Conservation (phyloP, 495 filamentous ascomycete species). For the Xylaria bambusicola region DNA sequence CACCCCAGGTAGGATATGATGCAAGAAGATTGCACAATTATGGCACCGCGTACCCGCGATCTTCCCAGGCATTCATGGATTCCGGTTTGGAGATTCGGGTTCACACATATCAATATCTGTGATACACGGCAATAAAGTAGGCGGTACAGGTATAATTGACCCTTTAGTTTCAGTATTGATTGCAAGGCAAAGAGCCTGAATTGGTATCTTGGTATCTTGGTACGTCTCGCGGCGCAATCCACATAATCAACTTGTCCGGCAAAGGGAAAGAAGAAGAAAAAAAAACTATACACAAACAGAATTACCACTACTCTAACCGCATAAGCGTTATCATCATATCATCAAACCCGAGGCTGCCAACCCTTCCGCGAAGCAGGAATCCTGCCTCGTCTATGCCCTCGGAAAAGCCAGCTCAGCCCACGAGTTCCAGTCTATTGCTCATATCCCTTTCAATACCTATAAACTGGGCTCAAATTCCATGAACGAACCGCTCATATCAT, state of each 20-base stretch:
- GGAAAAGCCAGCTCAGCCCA: constrained; percentile 5
- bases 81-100: constrained; percentile 1
- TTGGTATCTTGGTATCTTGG: constrained; percentile 12
- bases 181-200: constrained; percentile 5
- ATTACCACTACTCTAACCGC: background rate
- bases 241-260: background rate
- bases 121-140: background rate
- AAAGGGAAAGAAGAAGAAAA: background rate
- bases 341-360: background rate
- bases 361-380: background rate
- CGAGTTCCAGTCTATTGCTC: constrained; percentile 5
- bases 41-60: background rate
- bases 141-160: background rate
- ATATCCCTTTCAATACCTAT: constrained; percentile 2
- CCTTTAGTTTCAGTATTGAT: background rate
- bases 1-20: too few species aligned
- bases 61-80: background rate
- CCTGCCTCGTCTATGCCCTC: background rate
- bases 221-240: constrained; percentile 7
- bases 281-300: background rate
- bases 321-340: constrained; percentile 3
- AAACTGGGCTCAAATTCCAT: constrained; percentile 10
- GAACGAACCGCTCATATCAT: background rate
- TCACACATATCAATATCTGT: background rate
- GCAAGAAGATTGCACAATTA: too few species aligned